Percentiles rank a stretch among this genome's conserved stretches.
Conservation (phyloP, 2,329 filamentous ascomycete genomes). For the Alternaria angustiovoidea region DNA sequence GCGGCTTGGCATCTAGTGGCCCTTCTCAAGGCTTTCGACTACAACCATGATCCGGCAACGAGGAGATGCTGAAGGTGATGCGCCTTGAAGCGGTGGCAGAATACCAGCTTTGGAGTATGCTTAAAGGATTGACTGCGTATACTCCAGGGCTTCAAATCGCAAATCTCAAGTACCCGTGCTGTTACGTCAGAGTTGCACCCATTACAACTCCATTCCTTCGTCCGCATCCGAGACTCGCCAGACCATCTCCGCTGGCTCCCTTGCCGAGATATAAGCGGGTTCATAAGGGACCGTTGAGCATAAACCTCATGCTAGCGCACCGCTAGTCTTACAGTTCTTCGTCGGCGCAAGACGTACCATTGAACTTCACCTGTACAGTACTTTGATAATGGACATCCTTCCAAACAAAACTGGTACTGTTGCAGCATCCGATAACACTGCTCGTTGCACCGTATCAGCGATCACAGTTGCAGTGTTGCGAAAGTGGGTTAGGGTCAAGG, state of each 20-base stretch:
- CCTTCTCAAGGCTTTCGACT: constrained; percentile 8
- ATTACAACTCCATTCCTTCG: not conserved
- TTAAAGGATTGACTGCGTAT: not conserved
- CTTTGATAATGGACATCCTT: not conserved
- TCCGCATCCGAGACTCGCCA: not conserved
- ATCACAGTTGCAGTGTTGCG: too few species aligned
- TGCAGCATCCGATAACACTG: not conserved
- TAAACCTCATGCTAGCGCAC: not conserved
- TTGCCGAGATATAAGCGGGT: not conserved
- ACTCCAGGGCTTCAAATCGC: not conserved
- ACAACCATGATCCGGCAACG: constrained; percentile 11
- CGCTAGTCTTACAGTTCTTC: not conserved
- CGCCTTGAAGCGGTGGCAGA: too few species aligned
- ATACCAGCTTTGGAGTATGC: not conserved
- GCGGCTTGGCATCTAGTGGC: constrained; percentile 6
- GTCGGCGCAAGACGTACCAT: not conserved
- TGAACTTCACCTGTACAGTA: not conserved
- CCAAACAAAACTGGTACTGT: not conserved
- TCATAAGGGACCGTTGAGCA: not conserved
- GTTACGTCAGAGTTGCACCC: rapidly evolving
- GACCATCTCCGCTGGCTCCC: not conserved
- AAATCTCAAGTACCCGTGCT: not conserved
- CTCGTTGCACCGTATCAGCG: not conserved
- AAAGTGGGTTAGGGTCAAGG: too few species aligned
- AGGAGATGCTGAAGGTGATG: not conserved